Percentiles rank a stretch among this genome's conserved stretches.
phyloP scores from a whole-genome alignment of 345 rosid species.

The Hirschfeldia incana region DNA sequence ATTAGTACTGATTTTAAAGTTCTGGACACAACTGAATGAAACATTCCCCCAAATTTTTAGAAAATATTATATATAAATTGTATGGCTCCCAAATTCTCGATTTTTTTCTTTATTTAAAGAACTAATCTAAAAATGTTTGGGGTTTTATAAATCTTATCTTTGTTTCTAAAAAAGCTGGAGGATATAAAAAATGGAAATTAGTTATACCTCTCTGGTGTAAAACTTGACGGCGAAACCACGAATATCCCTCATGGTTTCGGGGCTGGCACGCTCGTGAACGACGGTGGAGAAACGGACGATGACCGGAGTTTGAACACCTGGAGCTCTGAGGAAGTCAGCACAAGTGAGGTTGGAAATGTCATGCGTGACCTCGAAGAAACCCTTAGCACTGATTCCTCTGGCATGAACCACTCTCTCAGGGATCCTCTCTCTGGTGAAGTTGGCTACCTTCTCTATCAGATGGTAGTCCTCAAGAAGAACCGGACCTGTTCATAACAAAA shows the following conservation, averaged over 20 bases:
- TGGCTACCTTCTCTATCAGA: constrained; percentile 87
- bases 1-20: constrained; percentile 4
- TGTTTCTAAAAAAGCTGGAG: not conserved
- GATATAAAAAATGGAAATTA: not conserved
- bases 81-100: not conserved
- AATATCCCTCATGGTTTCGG: constrained; percentile 93
- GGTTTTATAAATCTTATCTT: not conserved
- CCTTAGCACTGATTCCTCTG: constrained; percentile 98
- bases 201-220: constrained; percentile 90
- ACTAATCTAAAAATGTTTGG: not conserved
- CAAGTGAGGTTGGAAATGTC: constrained; percentile 79
- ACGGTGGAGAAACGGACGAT: constrained; percentile 98
- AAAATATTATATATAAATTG: not conserved
- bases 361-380: constrained; percentile 97
- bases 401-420: constrained; percentile 99
- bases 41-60: too few relatives aligned
- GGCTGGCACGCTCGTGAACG: constrained; percentile 97
- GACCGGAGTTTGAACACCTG: constrained; percentile 94
- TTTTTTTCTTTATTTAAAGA: not conserved
- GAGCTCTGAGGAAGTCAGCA: constrained; percentile 95
- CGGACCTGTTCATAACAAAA: constrained; percentile 60
- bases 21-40: not conserved
- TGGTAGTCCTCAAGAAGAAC: constrained; percentile 98
- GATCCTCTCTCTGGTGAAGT: constrained; percentile 88
- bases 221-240: constrained; percentile 98